Evolutionary conservation across 805 yeast genomes (phyloP), one percentile per base, ranked within the genome.

Genomic region (Teunomyces tritomae): DNA sequence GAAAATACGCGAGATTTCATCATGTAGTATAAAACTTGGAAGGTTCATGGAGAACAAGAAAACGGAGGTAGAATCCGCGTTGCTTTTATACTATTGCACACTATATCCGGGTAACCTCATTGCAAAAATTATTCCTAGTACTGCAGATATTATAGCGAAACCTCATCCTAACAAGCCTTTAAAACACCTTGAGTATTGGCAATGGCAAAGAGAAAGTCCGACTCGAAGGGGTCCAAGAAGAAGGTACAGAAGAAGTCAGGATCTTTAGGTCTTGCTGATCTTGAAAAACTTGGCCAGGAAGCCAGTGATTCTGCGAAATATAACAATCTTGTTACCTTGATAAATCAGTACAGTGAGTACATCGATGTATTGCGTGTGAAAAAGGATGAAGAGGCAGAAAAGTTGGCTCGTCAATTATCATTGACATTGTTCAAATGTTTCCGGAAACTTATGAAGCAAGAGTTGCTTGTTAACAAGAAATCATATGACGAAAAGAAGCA

Each of bases 11-110:
- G 75, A 77, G 80, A 67, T 69, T 74, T 79, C 84, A 79, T 79
- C 84, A 79, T 77, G 56, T 69, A 65, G 73, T 75, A 69, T 77
- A 76, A 78, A 79, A 79, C 82, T 79, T 79, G 80, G 84, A 81
- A 79, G 82, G 84, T 37, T 77, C 81, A 78, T 78, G 74, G 63
- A 67, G 65, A 55, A 60, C 56, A 51, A 47, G 34, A 61, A 61
- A 61, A 48, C 14, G 45, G 43, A 27, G 48, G 40, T 42, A 27
- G 45, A 28, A 33, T n/a, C 24, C 32, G 45, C 39, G 40, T 7
- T 32, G 37, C 35, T 14, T 42, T 48, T 62, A 46, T 62, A 62
- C 60, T 59, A n/a, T 43, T 39, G 39, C 7, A 8, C 1, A 10
- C 8, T 3, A 20, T 35, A 40, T 55, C 54, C 63, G 67, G 64